A percentile compares a stretch with the other conserved stretches of the same genome.
Evolutionary conservation across 805 yeast genomes (phyloP).

Genomic region (Zygoascus tannicola): DNA sequence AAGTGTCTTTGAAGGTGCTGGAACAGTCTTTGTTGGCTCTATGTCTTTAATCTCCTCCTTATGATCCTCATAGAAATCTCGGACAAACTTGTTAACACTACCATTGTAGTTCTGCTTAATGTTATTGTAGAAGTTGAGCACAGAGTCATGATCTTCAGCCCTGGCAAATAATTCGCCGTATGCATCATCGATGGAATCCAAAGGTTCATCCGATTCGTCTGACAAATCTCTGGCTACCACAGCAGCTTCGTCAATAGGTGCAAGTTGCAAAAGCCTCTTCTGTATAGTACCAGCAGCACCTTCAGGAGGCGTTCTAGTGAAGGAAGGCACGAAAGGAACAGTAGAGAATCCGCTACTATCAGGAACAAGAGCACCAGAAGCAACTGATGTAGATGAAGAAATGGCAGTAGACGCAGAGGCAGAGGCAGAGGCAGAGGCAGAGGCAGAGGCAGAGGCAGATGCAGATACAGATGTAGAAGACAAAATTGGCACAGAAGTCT

Average conservation of each 20-base stretch:
- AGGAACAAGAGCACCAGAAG: neutral
- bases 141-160: neutral
- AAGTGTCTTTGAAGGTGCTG: neutral
- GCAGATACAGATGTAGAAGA: neutral
- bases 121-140: neutral
- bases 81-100: too few relatives aligned
- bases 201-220: neutral
- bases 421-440: neutral
- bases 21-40: too few relatives aligned
- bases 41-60: too few relatives aligned
- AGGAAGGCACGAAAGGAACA: neutral
- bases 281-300: neutral
- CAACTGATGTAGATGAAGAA: neutral
- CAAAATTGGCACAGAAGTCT: neutral
- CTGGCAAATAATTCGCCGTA: neutral
- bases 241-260: neutral
- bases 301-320: conserved; percentile 1
- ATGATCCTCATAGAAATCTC: too few relatives aligned
- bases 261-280: neutral
- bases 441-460: conserved; percentile 1
- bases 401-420: neutral
- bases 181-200: neutral
- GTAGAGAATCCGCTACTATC: neutral
- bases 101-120: neutral
- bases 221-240: too few relatives aligned